A percentile compares a stretch with the other conserved stretches of the same genome.
These are phyloP conservation scores for Coemansia interrupta DNA, from an alignment of 192 early-diverging fungal species.

Conservation along the genomic window DNA sequence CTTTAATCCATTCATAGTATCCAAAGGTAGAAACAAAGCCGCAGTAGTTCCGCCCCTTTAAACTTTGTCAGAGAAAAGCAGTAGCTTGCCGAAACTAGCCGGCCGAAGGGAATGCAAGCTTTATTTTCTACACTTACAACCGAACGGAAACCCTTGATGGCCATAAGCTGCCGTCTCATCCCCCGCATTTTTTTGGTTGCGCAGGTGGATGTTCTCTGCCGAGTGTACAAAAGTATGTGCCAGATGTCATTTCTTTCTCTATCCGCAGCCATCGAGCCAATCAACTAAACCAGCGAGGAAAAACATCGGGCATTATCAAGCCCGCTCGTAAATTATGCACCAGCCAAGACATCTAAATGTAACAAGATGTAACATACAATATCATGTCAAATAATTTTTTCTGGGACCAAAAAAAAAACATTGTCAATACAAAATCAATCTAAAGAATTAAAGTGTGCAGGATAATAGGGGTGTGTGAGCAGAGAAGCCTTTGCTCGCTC, in stretches of 20 bases:
- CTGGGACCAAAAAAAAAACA: neutral
- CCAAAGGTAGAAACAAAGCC: too few species aligned
- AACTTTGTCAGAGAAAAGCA: slow-evolving; percentile 4
- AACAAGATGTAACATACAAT: neutral
- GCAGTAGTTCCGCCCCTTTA: neutral
- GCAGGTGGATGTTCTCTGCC: too few species aligned
- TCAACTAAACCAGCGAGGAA: too few species aligned
- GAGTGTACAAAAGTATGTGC: too few species aligned
- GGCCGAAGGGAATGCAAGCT: too few species aligned
- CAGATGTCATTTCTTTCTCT: too few species aligned
- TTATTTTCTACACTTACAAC: neutral
- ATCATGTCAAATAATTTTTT: neutral
- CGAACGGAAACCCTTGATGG: neutral
- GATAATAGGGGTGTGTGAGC: neutral
- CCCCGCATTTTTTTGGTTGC: too few species aligned
- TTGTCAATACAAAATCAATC: neutral
- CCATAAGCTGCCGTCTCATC: too few species aligned
- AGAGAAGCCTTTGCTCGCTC: neutral
- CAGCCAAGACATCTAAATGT: neutral
- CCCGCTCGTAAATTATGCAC: too few species aligned
- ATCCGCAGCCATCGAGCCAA: too few species aligned
- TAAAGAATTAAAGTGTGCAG: neutral
- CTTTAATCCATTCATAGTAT: too few species aligned
- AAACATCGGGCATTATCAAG: too few species aligned
- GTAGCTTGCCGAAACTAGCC: slow-evolving; percentile 2